Evolutionary conservation across 306 rosid genomes (phyloP).

Genomic region (Calophaca sinica): DNA sequence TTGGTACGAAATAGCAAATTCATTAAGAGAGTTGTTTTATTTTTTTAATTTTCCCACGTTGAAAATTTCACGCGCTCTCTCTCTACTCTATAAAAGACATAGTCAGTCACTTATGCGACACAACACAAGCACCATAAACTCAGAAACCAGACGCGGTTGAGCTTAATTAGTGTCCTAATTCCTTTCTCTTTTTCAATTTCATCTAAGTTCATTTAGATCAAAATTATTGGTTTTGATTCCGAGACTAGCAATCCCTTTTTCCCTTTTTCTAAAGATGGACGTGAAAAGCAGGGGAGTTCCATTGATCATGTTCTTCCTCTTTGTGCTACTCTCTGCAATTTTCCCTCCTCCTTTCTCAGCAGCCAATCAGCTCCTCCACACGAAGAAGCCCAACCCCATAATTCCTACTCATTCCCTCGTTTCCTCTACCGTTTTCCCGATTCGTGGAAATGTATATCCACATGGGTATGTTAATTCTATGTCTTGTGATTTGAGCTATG

Average conservation of each 20-base stretch:
- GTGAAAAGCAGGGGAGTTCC: constrained; percentile 34
- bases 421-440: constrained; percentile 52
- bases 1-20: no score
- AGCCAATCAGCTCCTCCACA: constrained; percentile 40
- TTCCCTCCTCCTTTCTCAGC: constrained; percentile 51
- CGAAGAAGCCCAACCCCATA: not conserved
- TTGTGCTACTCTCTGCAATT: constrained; percentile 43
- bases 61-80: not conserved
- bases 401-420: not conserved
- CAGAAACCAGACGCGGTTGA: not conserved
- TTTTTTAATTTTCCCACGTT: no score
- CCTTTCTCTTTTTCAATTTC: not conserved
- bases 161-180: not conserved
- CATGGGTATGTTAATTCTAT: constrained; percentile 60
- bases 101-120: no score
- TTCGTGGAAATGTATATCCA: constrained; percentile 83
- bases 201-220: not conserved
- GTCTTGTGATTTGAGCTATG: not conserved
- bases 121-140: no score
- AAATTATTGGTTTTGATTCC: not conserved
- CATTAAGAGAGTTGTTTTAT: no score
- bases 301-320: constrained; percentile 33
- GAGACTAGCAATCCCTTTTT: not conserved
- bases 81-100: not conserved
- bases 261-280: not conserved